Conservation (phyloP, 1,284 basidiomycete genomes). For the Dichomitus squalens region DNA sequence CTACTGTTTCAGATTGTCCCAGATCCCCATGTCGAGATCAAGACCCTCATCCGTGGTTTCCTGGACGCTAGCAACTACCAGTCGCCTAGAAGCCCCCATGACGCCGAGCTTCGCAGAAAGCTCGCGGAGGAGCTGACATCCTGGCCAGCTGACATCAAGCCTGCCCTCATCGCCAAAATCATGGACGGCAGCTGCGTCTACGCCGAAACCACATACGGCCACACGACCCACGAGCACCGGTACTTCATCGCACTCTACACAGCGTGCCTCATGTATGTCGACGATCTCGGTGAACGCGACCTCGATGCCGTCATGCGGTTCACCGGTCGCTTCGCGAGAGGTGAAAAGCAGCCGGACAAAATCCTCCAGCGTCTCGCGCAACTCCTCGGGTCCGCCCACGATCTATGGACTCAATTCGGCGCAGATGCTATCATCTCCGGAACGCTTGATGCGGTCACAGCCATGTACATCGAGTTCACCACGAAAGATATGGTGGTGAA, state of each 20-base stretch:
- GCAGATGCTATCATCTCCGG: constrained; percentile 20
- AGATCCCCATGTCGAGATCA: too few relatives aligned
- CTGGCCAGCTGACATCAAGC: constrained; percentile 4
- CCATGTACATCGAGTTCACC: constrained; percentile 19
- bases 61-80: too few relatives aligned
- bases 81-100: too few relatives aligned
- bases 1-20: too few relatives aligned
- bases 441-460: constrained; percentile 17
- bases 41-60: too few relatives aligned
- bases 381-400: constrained; percentile 7
- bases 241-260: constrained; percentile 19
- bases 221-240: constrained; percentile 14
- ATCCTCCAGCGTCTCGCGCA: constrained; percentile 14
- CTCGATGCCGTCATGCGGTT: constrained; percentile 17
- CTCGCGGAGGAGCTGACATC: constrained; percentile 2
- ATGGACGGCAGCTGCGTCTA: constrained; percentile 15
- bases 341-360: constrained; percentile 12
- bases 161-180: constrained; percentile 5
- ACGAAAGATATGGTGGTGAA: constrained; percentile 9
- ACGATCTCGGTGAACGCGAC: constrained; percentile 12
- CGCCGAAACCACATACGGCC: constrained; percentile 17
- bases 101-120: neutral
- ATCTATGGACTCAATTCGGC: constrained; percentile 14
- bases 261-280: constrained; percentile 18
- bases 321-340: constrained; percentile 12